These are phyloP conservation scores for Viola odorata DNA, from an alignment of 345 rosid species.

Conservation along the genomic window DNA sequence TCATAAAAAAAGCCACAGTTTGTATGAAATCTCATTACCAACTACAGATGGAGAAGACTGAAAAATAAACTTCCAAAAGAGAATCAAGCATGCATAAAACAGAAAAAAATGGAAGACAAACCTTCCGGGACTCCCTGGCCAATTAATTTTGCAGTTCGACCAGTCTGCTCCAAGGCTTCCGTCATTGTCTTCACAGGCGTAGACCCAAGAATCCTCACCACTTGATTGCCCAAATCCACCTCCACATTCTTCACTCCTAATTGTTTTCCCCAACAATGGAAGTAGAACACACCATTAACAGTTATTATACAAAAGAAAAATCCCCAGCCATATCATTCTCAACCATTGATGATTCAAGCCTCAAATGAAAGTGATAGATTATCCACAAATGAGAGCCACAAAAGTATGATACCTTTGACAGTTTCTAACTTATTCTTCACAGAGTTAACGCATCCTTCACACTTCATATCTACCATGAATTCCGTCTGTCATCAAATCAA, in stretches of 20 bases:
- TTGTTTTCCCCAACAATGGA: constrained; percentile 9
- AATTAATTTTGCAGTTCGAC: constrained; percentile 75
- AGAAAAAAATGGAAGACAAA: constrained; percentile 19
- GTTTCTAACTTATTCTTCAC: constrained; percentile 72
- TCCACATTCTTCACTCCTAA: constrained; percentile 82
- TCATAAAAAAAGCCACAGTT: no score
- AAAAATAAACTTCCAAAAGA: neutral
- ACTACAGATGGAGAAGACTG: neutral
- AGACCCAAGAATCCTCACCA: constrained; percentile 73
- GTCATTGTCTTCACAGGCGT: constrained; percentile 69
- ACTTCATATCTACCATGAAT: constrained; percentile 96
- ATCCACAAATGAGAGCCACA: neutral
- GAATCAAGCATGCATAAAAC: neutral
- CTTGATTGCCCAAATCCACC: constrained; percentile 76
- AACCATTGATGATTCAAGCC: neutral
- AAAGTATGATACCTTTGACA: constrained; percentile 44
- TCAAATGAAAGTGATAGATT: neutral
- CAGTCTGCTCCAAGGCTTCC: constrained; percentile 81
- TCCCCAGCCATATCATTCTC: neutral
- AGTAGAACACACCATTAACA: constrained; percentile 5
- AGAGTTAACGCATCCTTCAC: constrained; percentile 78
- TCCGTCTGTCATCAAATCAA: constrained; percentile 50
- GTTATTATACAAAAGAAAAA: neutral
- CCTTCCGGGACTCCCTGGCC: constrained; percentile 98
- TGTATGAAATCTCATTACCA: no score